Base-by-base conservation (phyloP, 2,329 filamentous ascomycete species). In the Dactylellina leptospora region DNA sequence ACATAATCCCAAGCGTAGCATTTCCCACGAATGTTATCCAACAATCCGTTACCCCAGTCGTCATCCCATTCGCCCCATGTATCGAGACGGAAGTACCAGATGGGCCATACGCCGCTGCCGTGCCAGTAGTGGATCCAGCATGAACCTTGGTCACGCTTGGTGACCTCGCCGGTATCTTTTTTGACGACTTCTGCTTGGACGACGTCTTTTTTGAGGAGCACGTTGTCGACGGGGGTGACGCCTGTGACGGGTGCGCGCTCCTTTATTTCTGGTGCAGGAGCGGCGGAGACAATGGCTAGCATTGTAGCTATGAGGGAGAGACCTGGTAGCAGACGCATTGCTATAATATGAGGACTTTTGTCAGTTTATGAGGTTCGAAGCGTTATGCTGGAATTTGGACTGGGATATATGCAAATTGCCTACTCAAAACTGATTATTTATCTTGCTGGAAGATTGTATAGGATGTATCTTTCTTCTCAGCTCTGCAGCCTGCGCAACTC, bases 91-190 rank as follows among this genome's bases (percentile, higher is more conserved):
- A 59, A 59, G 25, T 59, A 59, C 55, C 40, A 59, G 42, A 42
- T 44, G 9, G 53, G 36, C 33, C 36, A 56, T 4, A 56, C 53
- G 4, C 53, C 53, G 20, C 53, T n/a, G 3, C 53, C 53, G 36
- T 56, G 53, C 53, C 53, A 56, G 53, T 56, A 56, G 36, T 56
- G 53, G 30, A 56, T 56, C 53, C 53, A 56, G 20, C 53, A 56
- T 56, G 53, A 42, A 18, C 53, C 53, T 27, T 56, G 53, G 23
- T 56, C 53, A 56, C 53, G 53, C 53, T 56, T 56, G 3, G 42
- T 36, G 13, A 56, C 2, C 8, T 44, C 53, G 13, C 2, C 48
- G 25, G 9, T 16, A 18, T 44, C 40, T 18, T 18, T 36, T 3
- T 25, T 44, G 11, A 27, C 33, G 53, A 56, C 33, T 28, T 20